Base-by-base conservation (phyloP, 345 rosid genomes). In the Ailanthus altissimus region DNA sequence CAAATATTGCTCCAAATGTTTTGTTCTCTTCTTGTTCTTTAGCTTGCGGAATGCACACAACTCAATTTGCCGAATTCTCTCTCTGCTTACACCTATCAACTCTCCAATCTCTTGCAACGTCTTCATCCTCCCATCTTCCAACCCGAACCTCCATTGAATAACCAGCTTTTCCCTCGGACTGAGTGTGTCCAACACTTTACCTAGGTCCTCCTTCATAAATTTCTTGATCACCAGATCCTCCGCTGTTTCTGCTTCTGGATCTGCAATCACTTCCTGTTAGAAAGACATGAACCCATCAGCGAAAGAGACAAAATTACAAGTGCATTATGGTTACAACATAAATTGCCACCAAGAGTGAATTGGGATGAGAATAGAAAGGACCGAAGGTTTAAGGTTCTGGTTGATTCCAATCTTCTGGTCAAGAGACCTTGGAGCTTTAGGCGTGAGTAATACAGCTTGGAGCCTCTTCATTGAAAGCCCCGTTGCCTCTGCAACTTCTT, bases 81-180 rank as follows among this genome's bases (percentile, higher is more conserved):
- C 99, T n/a, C 99, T 84, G 86, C 98, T 92, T 0, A 96, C 88
- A 0, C 93, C 88, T 88, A 96, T 89, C 42, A 80, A 53, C 69
- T 96, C 99, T 13, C 99, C 99, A 0, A 96, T 96, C 85, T 96
- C 99, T 73, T 96, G 99, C 82, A 96, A 78, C 0, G 98, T 93
- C 81, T 90, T 96, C 90, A 85, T 89, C 82, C 98, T 88, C 40
- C 98, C 99, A 66, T 92, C 97, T 0, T 88, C 97, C 78, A 96
- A 81, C 28, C 99, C 99, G 14, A 91, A 96, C 82, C 99, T 88
- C 97, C 94, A 89, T 68, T 87, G 85, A 71, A 96, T 80, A 13
- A 93, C 97, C 61, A 86, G 93, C 84, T 83, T 90, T 87, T 96
- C 99, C 81, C 94, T 86, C 5, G 87, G 83, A 75, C 78, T 86